Evolutionary conservation across 352 stramenopile genomes (phyloP), one percentile per base, ranked within the genome.

Genomic region (Phytophthora syringae): DNA sequence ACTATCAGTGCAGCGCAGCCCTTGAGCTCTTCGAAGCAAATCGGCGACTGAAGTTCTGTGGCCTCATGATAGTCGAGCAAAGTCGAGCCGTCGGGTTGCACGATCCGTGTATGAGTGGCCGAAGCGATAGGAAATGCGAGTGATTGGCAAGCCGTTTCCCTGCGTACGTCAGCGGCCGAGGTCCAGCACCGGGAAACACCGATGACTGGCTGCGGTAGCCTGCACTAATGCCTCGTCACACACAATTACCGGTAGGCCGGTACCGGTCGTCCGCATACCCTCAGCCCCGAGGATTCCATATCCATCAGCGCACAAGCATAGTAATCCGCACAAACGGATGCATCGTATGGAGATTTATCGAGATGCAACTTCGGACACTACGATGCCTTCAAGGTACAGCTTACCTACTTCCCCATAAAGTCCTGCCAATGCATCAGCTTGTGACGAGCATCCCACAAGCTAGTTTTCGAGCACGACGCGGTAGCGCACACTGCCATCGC

Each of bases 401-500:
- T n/a, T n/a, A n/a, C n/a, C n/a, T n/a, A n/a, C n/a, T n/a, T n/a
- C n/a, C n/a, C n/a, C n/a, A n/a, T n/a, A n/a, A n/a, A n/a, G n/a
- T n/a, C n/a, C n/a, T n/a, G n/a, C n/a, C n/a, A n/a, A n/a, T n/a
- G n/a, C n/a, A n/a, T n/a, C n/a, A n/a, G n/a, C n/a, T n/a, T n/a
- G n/a, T n/a, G n/a, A n/a, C n/a, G n/a, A n/a, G n/a, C n/a, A n/a
- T n/a, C 28, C 28, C 3, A 11, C 28, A 11, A 37, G 32, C 13
- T 58, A 60, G 44, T 68, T 68, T 21, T 68, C 60, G 11, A 63
- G 52, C 20, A 68, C 60, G 5, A 63, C 51, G 30, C 76, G 76
- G 58, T 79, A 84, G 20, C 72, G 77, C 18, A 68, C 71, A 7
- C 32, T 24, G 15, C 71, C 71, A 7, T 75, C 37, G 25, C 67